Evolutionary conservation across 305 asterid genomes (phyloP), one percentile per base, ranked within the genome.

Genomic region (Vinca major): DNA sequence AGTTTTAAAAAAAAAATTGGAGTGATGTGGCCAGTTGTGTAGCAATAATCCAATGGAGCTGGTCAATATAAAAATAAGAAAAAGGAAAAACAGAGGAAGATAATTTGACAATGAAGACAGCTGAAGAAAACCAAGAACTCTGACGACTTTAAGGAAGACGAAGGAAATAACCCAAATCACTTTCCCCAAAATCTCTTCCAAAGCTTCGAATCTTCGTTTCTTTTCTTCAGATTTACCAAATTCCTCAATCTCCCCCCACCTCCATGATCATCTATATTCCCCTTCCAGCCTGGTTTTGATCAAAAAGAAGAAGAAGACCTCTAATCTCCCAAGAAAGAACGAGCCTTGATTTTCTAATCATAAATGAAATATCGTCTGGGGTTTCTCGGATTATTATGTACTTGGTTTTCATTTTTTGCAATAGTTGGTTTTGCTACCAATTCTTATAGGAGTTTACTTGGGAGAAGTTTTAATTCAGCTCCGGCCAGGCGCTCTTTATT

Each of bases 181-280:
- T 3, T 13, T n/a, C 16, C 16, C 48, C 21, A 19, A 45, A 40
- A 20, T 4, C 39, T 21, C 20, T 26, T 45, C 8, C 1, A 62
- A 85, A 79, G 76, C 79, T 81, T 84, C 78, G 91, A 88, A 85
- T 85, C 81, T 85, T 71, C 75, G 58, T 81, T 83, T 53, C 62
- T 21, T 71, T 56, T 40, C 66, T 50, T n/a, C 62, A 66, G 78
- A 69, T 77, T 54, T 45, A 4, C 67, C 68, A 61, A 49, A 26
- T 5, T 43, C 49, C 63, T 48, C 71, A 55, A 58, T 53, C 65
- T 60, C 74, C 8, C 45, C 45, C 63, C 68, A 52, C 12, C 62
- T 55, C 12, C 33, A 56, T 64, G 16, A 43, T 36, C 26, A 58
- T 33, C 57, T 62, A 56, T 39, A 41, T 69, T 47, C 21, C 54